A percentile compares a stretch with the other conserved stretches of the same genome.
Conservation (phyloP, 768 basidiomycete species). For the Bullera alba region DNA sequence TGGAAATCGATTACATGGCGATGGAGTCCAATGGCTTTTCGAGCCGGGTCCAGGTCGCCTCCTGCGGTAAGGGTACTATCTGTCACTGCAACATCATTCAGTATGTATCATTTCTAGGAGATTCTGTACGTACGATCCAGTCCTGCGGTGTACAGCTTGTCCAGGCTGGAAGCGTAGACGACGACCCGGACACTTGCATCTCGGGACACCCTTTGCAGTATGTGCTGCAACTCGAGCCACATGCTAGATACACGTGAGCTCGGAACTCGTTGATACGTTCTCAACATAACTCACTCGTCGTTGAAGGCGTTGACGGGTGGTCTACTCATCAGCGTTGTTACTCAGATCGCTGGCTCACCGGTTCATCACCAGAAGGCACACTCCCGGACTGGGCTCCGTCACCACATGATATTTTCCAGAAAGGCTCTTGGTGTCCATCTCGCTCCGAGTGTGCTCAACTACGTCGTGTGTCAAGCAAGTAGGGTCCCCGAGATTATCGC, state of each 20-base stretch:
- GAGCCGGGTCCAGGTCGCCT: slow-evolving; percentile 25
- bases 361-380: slow-evolving; percentile 31
- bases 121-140: slow-evolving; percentile 59
- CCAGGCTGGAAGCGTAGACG: slow-evolving; percentile 63
- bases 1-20: slow-evolving; percentile 59
- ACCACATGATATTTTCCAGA: slow-evolving; percentile 19
- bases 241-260: too few species aligned
- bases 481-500: too few species aligned
- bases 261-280: too few species aligned
- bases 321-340: slow-evolving; percentile 9
- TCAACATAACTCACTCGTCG: slow-evolving; percentile 39
- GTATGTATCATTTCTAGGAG: too few species aligned
- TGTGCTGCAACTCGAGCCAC: slow-evolving; percentile 62
- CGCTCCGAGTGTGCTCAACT: too few species aligned
- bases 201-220: slow-evolving; percentile 55
- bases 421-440: slow-evolving; percentile 7
- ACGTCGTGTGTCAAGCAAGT: too few species aligned
- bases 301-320: slow-evolving; percentile 44
- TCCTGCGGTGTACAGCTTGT: slow-evolving; percentile 75
- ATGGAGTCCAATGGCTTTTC: slow-evolving; percentile 32
- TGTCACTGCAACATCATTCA: background rate
- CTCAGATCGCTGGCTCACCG: slow-evolving; percentile 15
- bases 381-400: slow-evolving; percentile 14
- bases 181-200: slow-evolving; percentile 61
- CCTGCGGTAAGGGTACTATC: background rate